Evolutionary conservation across 2,329 filamentous ascomycete species (phyloP).

Genomic region (Penicillium italicum): DNA sequence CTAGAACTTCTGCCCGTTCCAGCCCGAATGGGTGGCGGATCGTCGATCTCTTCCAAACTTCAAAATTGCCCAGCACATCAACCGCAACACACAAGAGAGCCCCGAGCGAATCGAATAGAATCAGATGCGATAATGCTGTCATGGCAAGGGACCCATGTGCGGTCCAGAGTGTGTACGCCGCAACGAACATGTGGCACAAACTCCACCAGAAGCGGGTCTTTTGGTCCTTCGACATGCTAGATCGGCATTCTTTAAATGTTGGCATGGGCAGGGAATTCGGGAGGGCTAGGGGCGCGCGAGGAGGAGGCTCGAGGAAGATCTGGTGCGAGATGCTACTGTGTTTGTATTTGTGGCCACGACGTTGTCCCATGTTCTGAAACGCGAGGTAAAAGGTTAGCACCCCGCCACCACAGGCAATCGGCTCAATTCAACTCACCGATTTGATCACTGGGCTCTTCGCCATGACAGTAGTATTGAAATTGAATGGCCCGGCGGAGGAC

Average conservation of each 20-base stretch:
- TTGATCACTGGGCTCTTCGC: slow-evolving; percentile 68
- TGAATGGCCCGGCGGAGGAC: slow-evolving; percentile 66
- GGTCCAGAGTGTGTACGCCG: slow-evolving; percentile 78
- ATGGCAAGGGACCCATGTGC: slow-evolving; percentile 83
- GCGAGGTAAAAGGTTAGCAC: slow-evolving; percentile 21
- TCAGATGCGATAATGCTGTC: slow-evolving; percentile 85
- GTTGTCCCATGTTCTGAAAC: slow-evolving; percentile 75
- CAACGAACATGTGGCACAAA: slow-evolving; percentile 78
- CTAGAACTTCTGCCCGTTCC: slow-evolving; percentile 87
- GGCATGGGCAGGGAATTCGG: slow-evolving; percentile 90
- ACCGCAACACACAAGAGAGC: slow-evolving; percentile 88
- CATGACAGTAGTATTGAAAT: slow-evolving; percentile 82
- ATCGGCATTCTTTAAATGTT: slow-evolving; percentile 80
- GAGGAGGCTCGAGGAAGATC: slow-evolving; percentile 90
- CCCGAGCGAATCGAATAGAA: slow-evolving; percentile 92
- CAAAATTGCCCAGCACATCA: slow-evolving; percentile 92
- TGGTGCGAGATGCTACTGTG: slow-evolving; percentile 95
- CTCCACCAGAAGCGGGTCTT: slow-evolving; percentile 83
- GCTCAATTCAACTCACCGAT: slow-evolving; percentile 56
- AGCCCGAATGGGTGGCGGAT: slow-evolving; percentile 91
- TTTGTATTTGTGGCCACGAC: slow-evolving; percentile 95
- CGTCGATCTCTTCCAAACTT: slow-evolving; percentile 91
- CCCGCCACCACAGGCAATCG: not conserved
- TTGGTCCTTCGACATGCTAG: slow-evolving; percentile 86
- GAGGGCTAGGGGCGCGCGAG: slow-evolving; percentile 77